phyloP scores from a whole-genome alignment of 208 protist species.

The Crithidia bombi region DNA sequence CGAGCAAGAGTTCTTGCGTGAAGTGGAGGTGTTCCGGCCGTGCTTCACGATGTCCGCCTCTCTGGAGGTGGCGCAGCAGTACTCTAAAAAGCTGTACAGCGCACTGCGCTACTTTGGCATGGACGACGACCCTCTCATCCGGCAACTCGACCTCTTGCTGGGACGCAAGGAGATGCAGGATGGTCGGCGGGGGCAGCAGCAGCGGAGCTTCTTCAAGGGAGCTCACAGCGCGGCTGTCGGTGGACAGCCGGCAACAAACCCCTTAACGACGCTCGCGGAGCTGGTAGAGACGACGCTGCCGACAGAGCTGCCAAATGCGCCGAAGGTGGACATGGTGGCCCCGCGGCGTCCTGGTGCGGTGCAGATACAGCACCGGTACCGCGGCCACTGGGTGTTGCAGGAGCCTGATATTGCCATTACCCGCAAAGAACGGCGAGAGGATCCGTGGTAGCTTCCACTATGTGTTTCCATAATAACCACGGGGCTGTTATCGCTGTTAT shows the following conservation, averaged over 20 bases:
- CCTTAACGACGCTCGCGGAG: constrained; percentile 44
- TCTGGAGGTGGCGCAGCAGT: constrained; percentile 67
- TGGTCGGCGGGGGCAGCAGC: constrained; percentile 6
- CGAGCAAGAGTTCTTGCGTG: constrained; percentile 80
- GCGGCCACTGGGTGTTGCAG: constrained; percentile 89
- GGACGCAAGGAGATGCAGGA: constrained; percentile 71
- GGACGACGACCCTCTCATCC: constrained; percentile 80
- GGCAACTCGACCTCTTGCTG: constrained; percentile 80
- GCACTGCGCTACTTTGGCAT: constrained; percentile 82
- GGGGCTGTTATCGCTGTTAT: constrained; percentile 14
- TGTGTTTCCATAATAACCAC: background rate
- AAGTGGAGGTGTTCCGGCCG: constrained; percentile 81
- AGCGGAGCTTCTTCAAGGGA: constrained; percentile 42
- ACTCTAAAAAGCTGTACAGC: constrained; percentile 69
- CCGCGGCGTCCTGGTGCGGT: constrained; percentile 55
- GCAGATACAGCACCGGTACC: constrained; percentile 53
- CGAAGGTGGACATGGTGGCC: constrained; percentile 56
- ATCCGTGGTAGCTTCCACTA: constrained; percentile 75
- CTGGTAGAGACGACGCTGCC: constrained; percentile 65
- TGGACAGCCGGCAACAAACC: background rate
- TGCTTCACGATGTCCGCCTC: constrained; percentile 84
- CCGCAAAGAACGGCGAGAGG: constrained; percentile 65
- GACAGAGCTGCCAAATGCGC: constrained; percentile 75
- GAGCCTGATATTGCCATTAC: constrained; percentile 89
- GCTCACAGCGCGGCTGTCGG: background rate